Percentiles rank a stretch among this genome's conserved stretches.
These are phyloP conservation scores for Kazachstania martiniae DNA, from an alignment of 805 yeast species.

Conservation along the genomic window DNA sequence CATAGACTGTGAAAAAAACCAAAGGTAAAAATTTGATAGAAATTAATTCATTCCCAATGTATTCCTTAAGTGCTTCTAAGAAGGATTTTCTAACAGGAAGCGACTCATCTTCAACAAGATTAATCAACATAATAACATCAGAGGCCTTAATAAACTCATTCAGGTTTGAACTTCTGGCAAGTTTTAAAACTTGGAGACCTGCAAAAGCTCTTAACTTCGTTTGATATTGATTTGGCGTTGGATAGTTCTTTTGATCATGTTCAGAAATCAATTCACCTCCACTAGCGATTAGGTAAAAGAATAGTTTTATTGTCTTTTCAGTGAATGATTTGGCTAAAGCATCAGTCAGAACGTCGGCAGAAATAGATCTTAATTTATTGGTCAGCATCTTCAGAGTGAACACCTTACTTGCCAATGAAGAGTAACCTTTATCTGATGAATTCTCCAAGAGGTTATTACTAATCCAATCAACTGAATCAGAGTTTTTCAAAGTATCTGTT, in stretches of 20 bases:
- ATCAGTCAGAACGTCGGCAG: conserved; percentile 26
- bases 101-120: conserved; percentile 58
- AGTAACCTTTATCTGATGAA: conserved; percentile 10
- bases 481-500: conserved; percentile 10
- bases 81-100: conserved; percentile 45
- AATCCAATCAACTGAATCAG: conserved; percentile 35
- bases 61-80: conserved; percentile 38
- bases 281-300: conserved; percentile 55
- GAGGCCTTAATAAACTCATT: conserved; percentile 42
- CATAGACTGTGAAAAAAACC: conserved; percentile 66
- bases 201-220: conserved; percentile 56
- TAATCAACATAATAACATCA: conserved; percentile 42
- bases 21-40: conserved; percentile 59
- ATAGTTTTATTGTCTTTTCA: conserved; percentile 54
- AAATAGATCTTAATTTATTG: conserved; percentile 40
- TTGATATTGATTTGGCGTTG: conserved; percentile 56
- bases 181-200: conserved; percentile 51
- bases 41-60: conserved; percentile 39
- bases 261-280: conserved; percentile 64
- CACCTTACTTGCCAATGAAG: conserved; percentile 37
- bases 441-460: conserved; percentile 28
- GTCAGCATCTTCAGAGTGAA: conserved; percentile 45
- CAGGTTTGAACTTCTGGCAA: conserved; percentile 46
- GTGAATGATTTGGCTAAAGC: conserved; percentile 36
- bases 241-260: conserved; percentile 31